Base-by-base conservation (phyloP, 2,329 filamentous ascomycete genomes). In the Neonectria magnoliae region DNA sequence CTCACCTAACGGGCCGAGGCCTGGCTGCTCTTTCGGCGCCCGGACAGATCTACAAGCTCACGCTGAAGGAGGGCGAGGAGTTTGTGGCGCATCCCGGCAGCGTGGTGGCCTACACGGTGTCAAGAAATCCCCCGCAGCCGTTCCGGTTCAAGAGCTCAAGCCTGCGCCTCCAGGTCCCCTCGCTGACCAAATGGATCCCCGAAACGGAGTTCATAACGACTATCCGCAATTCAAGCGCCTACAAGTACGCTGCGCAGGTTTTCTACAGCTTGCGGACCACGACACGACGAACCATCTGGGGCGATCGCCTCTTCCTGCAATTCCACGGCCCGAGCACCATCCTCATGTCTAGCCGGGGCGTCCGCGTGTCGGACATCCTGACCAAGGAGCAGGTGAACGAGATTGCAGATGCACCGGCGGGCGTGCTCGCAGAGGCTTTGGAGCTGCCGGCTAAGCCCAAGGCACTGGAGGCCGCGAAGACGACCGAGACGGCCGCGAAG, bases 61-160 rank as follows among this genome's bases (percentile, higher is more conserved):
- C 89, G 2, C 81, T 99, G 56, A 90, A 88, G 64, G 88, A 91
- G 27, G 94, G 92, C 18, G 96, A 99, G 77, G 92, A 96, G 78
- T 95, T 98, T 71, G 90, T 97, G 58, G 93, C 93, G 3, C 94
- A 98, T 77, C 95, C 96, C 5, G 92, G 92, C 71, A 94, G 97
- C 77, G 90, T 99, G 4, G 89, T 98, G 14, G 96, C 96, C 22
- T 99, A 99, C 81, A 91, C 91, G 4, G 86, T 96, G 53, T 90
- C 88, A 56, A 87, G 89, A 61, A 87, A 89, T 59, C 87, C 89
- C 8, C 96, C 96, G 7, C 84, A 89, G 42, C 93, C 95, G 5
- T 98, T 97, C 83, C 90, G 95, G 45, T 92, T 99, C 79, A 93
- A 92, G 79, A 86, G 84, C 78, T 92, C 92, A 2, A 91, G 89